Conservation (phyloP, 805 yeast species). For the Kurtzmaniella cleridarum region DNA sequence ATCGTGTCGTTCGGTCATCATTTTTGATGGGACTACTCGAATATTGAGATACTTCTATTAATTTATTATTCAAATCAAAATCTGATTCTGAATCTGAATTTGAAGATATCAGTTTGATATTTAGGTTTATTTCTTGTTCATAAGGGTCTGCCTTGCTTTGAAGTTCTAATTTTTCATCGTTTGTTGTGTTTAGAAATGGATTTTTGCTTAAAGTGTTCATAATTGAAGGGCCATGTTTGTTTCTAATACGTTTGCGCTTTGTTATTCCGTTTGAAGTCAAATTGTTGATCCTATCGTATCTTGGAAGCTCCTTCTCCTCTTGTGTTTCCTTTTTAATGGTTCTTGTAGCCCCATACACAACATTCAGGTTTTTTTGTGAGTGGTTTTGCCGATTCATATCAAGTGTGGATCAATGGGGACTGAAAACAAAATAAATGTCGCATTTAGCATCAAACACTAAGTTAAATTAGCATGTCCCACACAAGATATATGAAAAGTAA, state of each 20-base stretch:
- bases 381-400: no score
- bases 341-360: no score
- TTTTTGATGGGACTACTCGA: conserved; percentile 5
- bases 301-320: not conserved
- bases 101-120: no score
- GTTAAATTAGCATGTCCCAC: not conserved
- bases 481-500: not conserved
- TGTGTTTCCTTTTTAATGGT: no score
- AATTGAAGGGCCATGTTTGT: not conserved
- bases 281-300: conserved; percentile 3
- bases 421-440: not conserved
- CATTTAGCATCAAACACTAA: not conserved
- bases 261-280: not conserved
- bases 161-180: no score
- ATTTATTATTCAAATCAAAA: conserved; percentile 2
- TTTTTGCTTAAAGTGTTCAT: conserved; percentile 1
- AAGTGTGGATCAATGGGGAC: no score
- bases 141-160: not conserved
- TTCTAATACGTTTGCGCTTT: conserved; percentile 2
- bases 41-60: conserved; percentile 4
- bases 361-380: no score
- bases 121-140: not conserved
- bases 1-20: not conserved
- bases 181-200: not conserved
- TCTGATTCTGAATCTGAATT: not conserved